These are phyloP conservation scores for Triticum timopheevii DNA, from an alignment of 176 grass and related monocot genomes.

Conservation along the genomic window DNA sequence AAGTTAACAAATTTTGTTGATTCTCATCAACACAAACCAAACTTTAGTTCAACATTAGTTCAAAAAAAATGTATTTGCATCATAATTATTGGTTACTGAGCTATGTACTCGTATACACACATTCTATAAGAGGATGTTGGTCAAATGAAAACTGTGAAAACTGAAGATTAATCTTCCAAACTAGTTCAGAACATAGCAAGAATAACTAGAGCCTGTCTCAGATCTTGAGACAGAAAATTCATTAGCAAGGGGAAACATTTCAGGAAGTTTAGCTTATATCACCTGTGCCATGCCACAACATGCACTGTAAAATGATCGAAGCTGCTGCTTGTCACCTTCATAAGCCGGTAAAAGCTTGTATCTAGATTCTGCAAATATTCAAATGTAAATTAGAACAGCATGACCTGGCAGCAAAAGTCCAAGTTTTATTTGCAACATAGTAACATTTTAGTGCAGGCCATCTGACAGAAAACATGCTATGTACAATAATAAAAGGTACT, in stretches of 20 bases:
- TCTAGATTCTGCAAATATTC: slow-evolving; percentile 52
- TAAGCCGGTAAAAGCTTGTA: slow-evolving; percentile 64
- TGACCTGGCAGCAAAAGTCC: neutral
- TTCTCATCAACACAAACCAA: slow-evolving; percentile 4
- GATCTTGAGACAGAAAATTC: neutral
- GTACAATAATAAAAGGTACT: slow-evolving; percentile 8
- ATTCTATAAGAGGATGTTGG: neutral
- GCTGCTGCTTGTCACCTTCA: slow-evolving; percentile 88
- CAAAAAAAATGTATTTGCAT: neutral
- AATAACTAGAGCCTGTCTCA: neutral
- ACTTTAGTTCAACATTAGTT: neutral
- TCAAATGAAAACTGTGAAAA: neutral
- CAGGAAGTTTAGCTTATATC: slow-evolving; percentile 9
- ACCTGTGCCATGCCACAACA: slow-evolving; percentile 84
- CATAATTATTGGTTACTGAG: neutral
- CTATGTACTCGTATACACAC: slow-evolving; percentile 6
- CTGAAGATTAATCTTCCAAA: neutral
- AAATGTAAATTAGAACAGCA: slow-evolving; percentile 17
- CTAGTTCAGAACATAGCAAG: neutral
- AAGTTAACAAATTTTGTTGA: neutral
- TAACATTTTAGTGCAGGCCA: neutral
- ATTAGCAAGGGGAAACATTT: neutral
- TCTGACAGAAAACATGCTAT: neutral
- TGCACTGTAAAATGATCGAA: slow-evolving; percentile 75
- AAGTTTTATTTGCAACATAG: neutral